Percentiles rank a stretch among this genome's conserved stretches.
Conservation (phyloP, 106 monocot genomes). For the Posidonia australis region DNA sequence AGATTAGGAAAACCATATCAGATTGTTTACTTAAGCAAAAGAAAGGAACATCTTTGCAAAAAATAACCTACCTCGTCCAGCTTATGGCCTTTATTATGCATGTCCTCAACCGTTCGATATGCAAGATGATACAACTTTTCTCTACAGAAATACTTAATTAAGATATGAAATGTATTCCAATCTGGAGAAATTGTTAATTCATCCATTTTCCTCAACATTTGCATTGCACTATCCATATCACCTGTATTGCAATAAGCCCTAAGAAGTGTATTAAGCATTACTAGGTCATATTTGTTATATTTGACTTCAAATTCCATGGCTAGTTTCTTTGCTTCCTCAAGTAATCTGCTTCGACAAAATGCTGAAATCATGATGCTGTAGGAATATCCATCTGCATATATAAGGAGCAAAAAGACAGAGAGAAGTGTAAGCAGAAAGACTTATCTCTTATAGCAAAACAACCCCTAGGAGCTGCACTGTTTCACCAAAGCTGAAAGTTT, state of each 20-base stretch:
- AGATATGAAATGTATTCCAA: slow-evolving; percentile 92
- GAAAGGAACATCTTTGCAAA: background rate
- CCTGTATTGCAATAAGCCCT: slow-evolving; percentile 75
- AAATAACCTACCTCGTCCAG: slow-evolving; percentile 61
- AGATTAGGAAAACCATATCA: background rate
- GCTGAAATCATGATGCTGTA: slow-evolving; percentile 94
- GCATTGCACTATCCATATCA: slow-evolving; percentile 85
- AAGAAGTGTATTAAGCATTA: slow-evolving; percentile 78
- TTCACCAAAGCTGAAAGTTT: too few relatives aligned
- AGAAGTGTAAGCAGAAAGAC: background rate
- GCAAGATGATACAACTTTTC: slow-evolving; percentile 85
- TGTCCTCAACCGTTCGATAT: slow-evolving; percentile 66
- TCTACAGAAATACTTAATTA: slow-evolving; percentile 74
- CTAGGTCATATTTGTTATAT: slow-evolving; percentile 72
- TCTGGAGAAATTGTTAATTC: slow-evolving; percentile 62
- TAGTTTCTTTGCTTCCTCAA: slow-evolving; percentile 63
- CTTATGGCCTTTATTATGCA: slow-evolving; percentile 76
- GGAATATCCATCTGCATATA: slow-evolving; percentile 72
- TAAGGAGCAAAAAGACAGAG: slow-evolving; percentile 2
- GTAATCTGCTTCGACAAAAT: slow-evolving; percentile 47
- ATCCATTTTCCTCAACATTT: slow-evolving; percentile 78
- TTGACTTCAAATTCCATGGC: slow-evolving; percentile 70
- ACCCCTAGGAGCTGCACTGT: too few relatives aligned
- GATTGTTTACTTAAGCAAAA: background rate
- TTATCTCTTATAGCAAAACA: too few relatives aligned